These are phyloP conservation scores for Ceratocystiopsis sp. DNA, from an alignment of 2,329 filamentous ascomycete genomes.

Conservation along the genomic window DNA sequence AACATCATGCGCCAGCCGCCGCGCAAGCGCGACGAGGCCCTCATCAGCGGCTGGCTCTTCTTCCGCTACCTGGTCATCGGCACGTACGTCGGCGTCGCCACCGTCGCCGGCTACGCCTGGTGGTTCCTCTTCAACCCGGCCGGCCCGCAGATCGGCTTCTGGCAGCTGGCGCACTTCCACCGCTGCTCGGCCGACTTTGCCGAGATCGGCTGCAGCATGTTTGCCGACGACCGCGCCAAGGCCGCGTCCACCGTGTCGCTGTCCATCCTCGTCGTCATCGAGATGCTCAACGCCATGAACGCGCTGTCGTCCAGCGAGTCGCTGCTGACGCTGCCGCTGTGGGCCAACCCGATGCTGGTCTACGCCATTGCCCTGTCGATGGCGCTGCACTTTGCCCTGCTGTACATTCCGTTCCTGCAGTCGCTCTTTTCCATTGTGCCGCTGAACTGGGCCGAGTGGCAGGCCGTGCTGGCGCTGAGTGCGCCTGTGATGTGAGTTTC, in stretches of 20 bases:
- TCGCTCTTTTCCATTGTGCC: conserved; percentile 80
- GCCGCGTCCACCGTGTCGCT: conserved; percentile 86
- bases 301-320: conserved; percentile 91
- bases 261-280: conserved; percentile 85
- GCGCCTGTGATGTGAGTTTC: conserved; percentile 73
- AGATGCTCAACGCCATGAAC: conserved; percentile 99
- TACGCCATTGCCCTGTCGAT: conserved; percentile 89
- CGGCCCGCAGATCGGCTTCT: conserved; percentile 83
- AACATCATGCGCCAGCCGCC: conserved; percentile 93
- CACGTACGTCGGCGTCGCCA: conserved; percentile 84
- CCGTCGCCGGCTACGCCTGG: conserved; percentile 96
- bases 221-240: conserved; percentile 69
- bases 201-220: conserved; percentile 85
- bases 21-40: conserved; percentile 77
- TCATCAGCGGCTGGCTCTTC: conserved; percentile 92
- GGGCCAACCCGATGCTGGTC: conserved; percentile 97
- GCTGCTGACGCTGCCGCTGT: conserved; percentile 81
- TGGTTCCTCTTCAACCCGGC: conserved; percentile 95
- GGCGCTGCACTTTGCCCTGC: conserved; percentile 81
- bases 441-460: conserved; percentile 74
- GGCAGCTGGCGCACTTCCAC: conserved; percentile 84
- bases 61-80: conserved; percentile 95
- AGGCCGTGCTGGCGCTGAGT: conserved; percentile 76
- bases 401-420: conserved; percentile 85
- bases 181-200: conserved; percentile 73